Conservation (phyloP, 2,329 filamentous ascomycete species). For the Raffaelea deltoideospora region DNA sequence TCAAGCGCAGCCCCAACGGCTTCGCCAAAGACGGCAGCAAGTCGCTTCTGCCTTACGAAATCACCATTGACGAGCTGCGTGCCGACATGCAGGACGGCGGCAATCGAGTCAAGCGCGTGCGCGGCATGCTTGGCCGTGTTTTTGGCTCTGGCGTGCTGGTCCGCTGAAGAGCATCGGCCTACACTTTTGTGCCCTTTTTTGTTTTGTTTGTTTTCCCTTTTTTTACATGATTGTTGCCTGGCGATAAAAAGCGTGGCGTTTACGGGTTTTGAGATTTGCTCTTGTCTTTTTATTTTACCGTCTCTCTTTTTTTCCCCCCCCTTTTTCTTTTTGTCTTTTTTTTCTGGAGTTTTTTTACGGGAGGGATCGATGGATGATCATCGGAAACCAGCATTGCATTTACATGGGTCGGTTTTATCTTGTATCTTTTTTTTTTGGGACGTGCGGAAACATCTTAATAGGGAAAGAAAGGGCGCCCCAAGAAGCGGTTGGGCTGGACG, state of each 20-base stretch:
- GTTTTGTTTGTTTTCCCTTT: conserved; percentile 2
- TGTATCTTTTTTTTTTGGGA: no score
- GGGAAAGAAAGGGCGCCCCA: no score
- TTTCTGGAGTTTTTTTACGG: not conserved
- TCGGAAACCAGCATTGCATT: not conserved
- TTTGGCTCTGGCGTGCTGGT: conserved; percentile 26
- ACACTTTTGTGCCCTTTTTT: not conserved
- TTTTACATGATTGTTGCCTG: not conserved
- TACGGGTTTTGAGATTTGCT: not conserved
- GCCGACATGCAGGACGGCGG: conserved; percentile 31
- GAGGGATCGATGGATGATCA: not conserved
- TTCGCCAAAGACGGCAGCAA: conserved; percentile 5
- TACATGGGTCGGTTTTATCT: no score
- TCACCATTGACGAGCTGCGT: conserved; percentile 35
- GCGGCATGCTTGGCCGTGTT: conserved; percentile 38
- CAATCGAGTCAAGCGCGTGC: conserved; percentile 30
- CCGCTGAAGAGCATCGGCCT: conserved; percentile 15
- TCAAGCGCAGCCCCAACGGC: conserved; percentile 7
- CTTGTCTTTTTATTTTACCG: not conserved
- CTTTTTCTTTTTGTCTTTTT: not conserved
- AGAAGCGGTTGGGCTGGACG: no score
- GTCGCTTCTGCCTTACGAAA: conserved; percentile 37
- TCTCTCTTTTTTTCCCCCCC: not conserved
- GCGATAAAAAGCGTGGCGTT: not conserved
- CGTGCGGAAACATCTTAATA: no score